Evolutionary conservation across 2,329 filamentous ascomycete genomes (phyloP).

Genomic region (Claviceps arundinis): DNA sequence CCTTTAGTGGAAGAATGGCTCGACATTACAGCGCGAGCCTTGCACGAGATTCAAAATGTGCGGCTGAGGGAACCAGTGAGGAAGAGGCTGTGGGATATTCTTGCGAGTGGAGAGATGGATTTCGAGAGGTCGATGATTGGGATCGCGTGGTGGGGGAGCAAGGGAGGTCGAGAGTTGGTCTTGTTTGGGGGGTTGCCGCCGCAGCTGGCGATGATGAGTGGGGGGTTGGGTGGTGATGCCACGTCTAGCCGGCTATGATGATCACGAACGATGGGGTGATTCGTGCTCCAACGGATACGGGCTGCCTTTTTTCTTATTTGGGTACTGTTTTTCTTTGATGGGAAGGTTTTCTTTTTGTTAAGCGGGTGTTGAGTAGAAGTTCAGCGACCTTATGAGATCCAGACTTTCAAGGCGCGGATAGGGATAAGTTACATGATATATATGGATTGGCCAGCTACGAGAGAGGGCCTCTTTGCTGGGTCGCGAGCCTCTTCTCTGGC

Average conservation of each 20-base stretch:
- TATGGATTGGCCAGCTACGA: no score
- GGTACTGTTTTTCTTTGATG: not conserved
- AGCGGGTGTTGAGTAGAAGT: no score
- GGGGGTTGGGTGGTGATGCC: constrained; percentile 27
- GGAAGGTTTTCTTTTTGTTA: no score
- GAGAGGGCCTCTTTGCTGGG: no score
- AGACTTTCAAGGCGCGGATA: no score
- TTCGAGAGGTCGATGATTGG: constrained; percentile 67
- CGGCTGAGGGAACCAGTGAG: constrained; percentile 51
- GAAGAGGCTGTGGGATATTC: constrained; percentile 63
- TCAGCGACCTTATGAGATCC: no score
- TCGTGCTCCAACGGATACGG: no score
- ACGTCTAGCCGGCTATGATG: constrained; percentile 23
- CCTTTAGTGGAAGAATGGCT: constrained; percentile 70
- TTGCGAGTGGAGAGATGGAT: constrained; percentile 77
- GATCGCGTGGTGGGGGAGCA: constrained; percentile 72
- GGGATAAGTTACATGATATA: no score
- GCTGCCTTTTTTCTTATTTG: no score
- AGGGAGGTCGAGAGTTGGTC: constrained; percentile 39
- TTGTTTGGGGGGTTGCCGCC: constrained; percentile 17
- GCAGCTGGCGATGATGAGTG: constrained; percentile 37
- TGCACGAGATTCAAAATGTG: constrained; percentile 50
- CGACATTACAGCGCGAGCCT: constrained; percentile 51
- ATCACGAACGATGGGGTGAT: no score
- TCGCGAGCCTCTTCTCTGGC: no score